Evolutionary conservation across 106 monocot genomes (phyloP).

Genomic region (Amphibolis antarctica): DNA sequence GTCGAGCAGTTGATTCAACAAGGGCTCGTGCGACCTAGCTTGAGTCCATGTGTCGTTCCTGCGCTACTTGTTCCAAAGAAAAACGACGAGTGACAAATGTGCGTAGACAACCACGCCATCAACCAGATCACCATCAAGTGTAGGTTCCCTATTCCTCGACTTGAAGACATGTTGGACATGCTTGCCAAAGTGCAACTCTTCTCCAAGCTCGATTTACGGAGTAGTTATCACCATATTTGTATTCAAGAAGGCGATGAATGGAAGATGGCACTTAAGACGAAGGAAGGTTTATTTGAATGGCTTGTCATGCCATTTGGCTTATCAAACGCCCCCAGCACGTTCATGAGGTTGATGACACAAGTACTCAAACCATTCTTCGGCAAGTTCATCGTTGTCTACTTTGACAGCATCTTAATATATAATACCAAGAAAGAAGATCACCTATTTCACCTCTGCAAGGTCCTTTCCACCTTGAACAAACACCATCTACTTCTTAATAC

Average conservation of each 20-base stretch:
- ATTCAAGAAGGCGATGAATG: constrained; percentile 10
- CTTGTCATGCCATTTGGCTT: constrained; percentile 10
- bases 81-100: not conserved
- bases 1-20: not conserved
- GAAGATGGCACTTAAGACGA: constrained; percentile 11
- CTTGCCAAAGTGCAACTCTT: not conserved
- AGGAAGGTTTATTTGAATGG: constrained; percentile 6
- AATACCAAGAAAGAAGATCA: not conserved
- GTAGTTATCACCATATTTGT: constrained; percentile 10
- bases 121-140: constrained; percentile 7
- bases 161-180: constrained; percentile 5
- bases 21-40: not conserved
- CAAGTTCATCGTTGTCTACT: constrained; percentile 6
- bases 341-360: constrained; percentile 11
- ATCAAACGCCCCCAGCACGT: constrained; percentile 12
- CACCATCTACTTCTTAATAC: not conserved
- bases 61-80: constrained; percentile 4
- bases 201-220: constrained; percentile 5
- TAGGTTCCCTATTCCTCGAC: constrained; percentile 1
- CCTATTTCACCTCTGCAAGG: not conserved
- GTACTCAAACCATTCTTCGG: constrained; percentile 1
- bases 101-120: constrained; percentile 1
- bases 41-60: not conserved
- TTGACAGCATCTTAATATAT: constrained; percentile 5
- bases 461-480: not conserved